Percentiles rank a stretch among this genome's conserved stretches.
These are phyloP conservation scores for Mortierella polycephala DNA, from an alignment of 371 early-diverging fungal genomes.

Conservation along the genomic window DNA sequence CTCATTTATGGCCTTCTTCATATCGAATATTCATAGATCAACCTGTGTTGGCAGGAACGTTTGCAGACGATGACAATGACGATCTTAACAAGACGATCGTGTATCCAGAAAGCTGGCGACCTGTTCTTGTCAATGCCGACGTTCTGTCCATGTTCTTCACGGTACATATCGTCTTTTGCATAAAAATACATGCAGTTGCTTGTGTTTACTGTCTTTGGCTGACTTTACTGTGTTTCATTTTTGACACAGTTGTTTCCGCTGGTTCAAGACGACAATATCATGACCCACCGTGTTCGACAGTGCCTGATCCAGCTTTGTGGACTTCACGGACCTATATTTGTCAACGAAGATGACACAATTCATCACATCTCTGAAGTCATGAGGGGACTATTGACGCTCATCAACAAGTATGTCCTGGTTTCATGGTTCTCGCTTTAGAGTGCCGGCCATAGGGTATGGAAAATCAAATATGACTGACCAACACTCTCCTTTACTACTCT, in stretches of 20 bases:
- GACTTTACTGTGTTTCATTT: background rate
- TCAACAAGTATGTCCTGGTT: slow-evolving; percentile 60
- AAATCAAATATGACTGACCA: slow-evolving; percentile 54
- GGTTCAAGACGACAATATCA: slow-evolving; percentile 61
- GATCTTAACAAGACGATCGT: slow-evolving; percentile 58
- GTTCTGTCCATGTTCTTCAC: slow-evolving; percentile 69
- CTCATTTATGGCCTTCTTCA: no score
- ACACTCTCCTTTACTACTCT: background rate
- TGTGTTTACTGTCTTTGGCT: background rate
- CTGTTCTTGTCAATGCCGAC: slow-evolving; percentile 61
- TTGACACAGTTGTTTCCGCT: slow-evolving; percentile 51
- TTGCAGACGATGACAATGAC: slow-evolving; percentile 60
- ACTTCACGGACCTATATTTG: slow-evolving; percentile 74
- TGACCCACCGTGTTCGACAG: slow-evolving; percentile 69
- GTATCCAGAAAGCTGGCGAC: slow-evolving; percentile 63
- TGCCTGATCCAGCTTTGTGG: slow-evolving; percentile 79
- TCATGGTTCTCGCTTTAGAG: slow-evolving; percentile 42
- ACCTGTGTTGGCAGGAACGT: slow-evolving; percentile 45
- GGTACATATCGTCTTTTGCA: slow-evolving; percentile 31
- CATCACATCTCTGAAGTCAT: slow-evolving; percentile 65
- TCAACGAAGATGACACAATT: slow-evolving; percentile 54
- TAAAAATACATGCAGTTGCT: background rate
- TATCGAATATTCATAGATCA: slow-evolving; percentile 19
- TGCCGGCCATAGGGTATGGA: slow-evolving; percentile 63
- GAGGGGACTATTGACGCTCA: slow-evolving; percentile 65